Evolutionary conservation across 345 rosid genomes (phyloP).

Genomic region (Citrus cavaleriei): DNA sequence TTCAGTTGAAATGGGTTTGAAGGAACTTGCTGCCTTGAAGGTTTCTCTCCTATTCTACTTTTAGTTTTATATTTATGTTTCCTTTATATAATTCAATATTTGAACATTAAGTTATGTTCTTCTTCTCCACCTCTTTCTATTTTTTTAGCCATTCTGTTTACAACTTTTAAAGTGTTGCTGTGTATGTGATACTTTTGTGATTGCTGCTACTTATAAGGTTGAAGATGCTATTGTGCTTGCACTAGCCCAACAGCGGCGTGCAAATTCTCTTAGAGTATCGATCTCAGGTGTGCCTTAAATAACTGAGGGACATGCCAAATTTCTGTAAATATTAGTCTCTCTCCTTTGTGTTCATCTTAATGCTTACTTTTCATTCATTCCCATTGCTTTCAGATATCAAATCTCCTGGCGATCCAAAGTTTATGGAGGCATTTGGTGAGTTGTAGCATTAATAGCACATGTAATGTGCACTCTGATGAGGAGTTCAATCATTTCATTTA

Average conservation of each 20-base stretch:
- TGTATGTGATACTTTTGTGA: slow-evolving; percentile 8
- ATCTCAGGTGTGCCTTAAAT: slow-evolving; percentile 49
- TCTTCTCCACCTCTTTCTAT: neutral
- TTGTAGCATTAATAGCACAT: slow-evolving; percentile 3
- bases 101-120: neutral
- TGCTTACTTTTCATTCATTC: slow-evolving; percentile 11
- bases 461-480: neutral
- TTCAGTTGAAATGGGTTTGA: slow-evolving; percentile 97
- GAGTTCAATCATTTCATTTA: neutral
- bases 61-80: neutral
- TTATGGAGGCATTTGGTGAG: slow-evolving; percentile 86
- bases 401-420: slow-evolving; percentile 82
- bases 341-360: neutral
- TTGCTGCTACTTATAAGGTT: slow-evolving; percentile 49
- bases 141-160: neutral
- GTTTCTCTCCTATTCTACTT: slow-evolving; percentile 23
- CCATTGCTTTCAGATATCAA: slow-evolving; percentile 59
- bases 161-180: neutral
- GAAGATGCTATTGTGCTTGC: slow-evolving; percentile 82
- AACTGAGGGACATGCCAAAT: neutral
- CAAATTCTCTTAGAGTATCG: slow-evolving; percentile 61
- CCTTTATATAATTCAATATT: neutral
- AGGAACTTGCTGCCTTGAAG: slow-evolving; percentile 88
- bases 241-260: slow-evolving; percentile 71
- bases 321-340: neutral